Conservation (phyloP, 2,329 filamentous ascomycete genomes). For the Monilinia fructicola region DNA sequence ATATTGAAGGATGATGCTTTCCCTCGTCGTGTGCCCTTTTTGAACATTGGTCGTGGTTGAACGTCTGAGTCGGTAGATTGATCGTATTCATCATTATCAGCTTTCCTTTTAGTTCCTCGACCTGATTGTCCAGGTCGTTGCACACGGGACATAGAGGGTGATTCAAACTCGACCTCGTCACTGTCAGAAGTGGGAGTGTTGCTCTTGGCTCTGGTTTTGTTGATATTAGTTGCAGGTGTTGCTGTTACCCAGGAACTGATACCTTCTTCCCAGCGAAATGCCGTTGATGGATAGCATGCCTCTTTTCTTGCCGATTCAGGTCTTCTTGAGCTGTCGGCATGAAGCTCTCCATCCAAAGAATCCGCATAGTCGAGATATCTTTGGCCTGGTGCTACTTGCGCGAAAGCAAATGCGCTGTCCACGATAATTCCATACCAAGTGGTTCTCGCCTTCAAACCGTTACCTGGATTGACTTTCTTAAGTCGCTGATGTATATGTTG, state of each 20-base stretch:
- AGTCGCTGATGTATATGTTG: slow-evolving; percentile 41
- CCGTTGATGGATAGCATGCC: slow-evolving; percentile 20
- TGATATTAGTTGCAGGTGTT: slow-evolving; percentile 43
- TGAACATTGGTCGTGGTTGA: slow-evolving; percentile 22
- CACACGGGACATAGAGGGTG: slow-evolving; percentile 26
- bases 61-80: background rate
- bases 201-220: slow-evolving; percentile 10
- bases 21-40: background rate
- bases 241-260: slow-evolving; percentile 57
- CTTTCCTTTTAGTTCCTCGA: background rate
- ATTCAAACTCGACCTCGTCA: slow-evolving; percentile 29
- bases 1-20: background rate
- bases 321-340: background rate
- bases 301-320: slow-evolving; percentile 21
- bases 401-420: slow-evolving; percentile 40
- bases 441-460: slow-evolving; percentile 12
- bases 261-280: slow-evolving; percentile 55
- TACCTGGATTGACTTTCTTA: slow-evolving; percentile 24
- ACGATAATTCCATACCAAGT: slow-evolving; percentile 37
- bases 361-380: slow-evolving; percentile 39
- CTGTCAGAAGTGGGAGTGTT: slow-evolving; percentile 3
- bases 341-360: slow-evolving; percentile 28
- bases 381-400: slow-evolving; percentile 35
- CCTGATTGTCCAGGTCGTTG: slow-evolving; percentile 1
- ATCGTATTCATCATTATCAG: background rate